Conservation (phyloP, 1,284 basidiomycete species). For the Moesziomyces sp. region DNA sequence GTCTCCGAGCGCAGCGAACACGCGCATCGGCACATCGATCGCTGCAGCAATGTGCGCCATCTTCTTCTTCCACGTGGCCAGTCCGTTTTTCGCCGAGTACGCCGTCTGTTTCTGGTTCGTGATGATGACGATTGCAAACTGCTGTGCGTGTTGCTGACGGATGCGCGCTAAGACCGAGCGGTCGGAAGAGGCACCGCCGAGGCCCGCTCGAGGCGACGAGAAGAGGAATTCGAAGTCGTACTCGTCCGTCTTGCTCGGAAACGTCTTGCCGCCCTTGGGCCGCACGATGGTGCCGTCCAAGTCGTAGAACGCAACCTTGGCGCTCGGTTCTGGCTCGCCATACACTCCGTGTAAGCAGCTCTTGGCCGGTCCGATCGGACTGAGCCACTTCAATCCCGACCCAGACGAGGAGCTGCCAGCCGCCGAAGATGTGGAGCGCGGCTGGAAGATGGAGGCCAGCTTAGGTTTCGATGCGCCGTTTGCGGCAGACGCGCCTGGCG, state of each 20-base stretch:
- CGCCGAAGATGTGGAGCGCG: conserved; percentile 4
- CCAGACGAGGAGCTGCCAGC: conserved; percentile 6
- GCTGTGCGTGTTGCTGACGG: conserved; percentile 18
- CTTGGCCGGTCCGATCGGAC: conserved; percentile 15
- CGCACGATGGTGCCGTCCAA: conserved; percentile 57
- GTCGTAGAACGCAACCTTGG: conserved; percentile 55
- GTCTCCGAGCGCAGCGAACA: conserved; percentile 53
- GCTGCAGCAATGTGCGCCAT: conserved; percentile 43
- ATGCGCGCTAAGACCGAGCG: conserved; percentile 22
- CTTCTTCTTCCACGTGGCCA: conserved; percentile 53
- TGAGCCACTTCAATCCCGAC: conserved; percentile 32
- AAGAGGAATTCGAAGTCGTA: conserved; percentile 52
- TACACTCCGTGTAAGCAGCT: conserved; percentile 43
- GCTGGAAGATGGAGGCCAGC: conserved; percentile 45
- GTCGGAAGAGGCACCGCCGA: neutral
- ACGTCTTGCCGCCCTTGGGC: conserved; percentile 48
- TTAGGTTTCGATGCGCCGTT: conserved; percentile 9
- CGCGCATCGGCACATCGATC: conserved; percentile 50
- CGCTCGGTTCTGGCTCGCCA: conserved; percentile 21
- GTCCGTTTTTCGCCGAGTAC: conserved; percentile 14
- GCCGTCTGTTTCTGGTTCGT: conserved; percentile 53
- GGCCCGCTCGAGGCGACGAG: conserved; percentile 1
- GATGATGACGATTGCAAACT: conserved; percentile 44
- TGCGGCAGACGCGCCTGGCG: neutral
- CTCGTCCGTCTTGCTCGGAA: conserved; percentile 45